Evolutionary conservation across 1,284 basidiomycete species (phyloP), one percentile per base, ranked within the genome.

Genomic region (Acaromyces ingoldii): DNA sequence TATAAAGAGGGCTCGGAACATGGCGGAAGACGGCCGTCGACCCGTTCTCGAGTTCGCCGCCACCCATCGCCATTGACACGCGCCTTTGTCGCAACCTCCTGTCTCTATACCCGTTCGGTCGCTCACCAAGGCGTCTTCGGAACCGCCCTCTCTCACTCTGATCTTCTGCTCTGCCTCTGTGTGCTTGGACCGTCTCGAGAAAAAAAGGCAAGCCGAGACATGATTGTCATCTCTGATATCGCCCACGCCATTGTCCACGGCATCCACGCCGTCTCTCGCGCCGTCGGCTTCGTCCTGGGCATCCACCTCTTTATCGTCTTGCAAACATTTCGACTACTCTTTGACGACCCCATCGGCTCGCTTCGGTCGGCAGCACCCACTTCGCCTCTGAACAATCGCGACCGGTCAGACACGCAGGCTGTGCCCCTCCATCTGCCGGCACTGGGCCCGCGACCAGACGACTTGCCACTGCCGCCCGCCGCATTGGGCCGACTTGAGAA

Each of bases 201-300:
- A n/a, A n/a, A n/a, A n/a, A n/a, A n/a, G n/a, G n/a, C n/a, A n/a
- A n/a, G n/a, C n/a, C n/a, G n/a, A n/a, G n/a, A n/a, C n/a, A n/a
- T n/a, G n/a, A n/a, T n/a, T n/a, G n/a, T n/a, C n/a, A n/a, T n/a
- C n/a, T n/a, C n/a, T n/a, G n/a, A n/a, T n/a, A n/a, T n/a, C n/a
- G n/a, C n/a, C n/a, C n/a, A n/a, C n/a, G n/a, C n/a, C n/a, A n/a
- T 45, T 10, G 34, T 45, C 5, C 42, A 45, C 22, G 42, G 29
- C 26, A 29, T 45, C 13, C 22, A 45, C 13, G 17, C 34, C 25
- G 25, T 30, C 19, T 11, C 42, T 11, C 21, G 34, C 19, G n/a
- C 42, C 5, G 26, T 45, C 4, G 42, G 15, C 24, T 45, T 45
- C 21, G n/a, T 45, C 4, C 26, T 45, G 19, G 42, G 42, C 42